Percentiles rank a stretch among this genome's conserved stretches.
Evolutionary conservation across 495 filamentous ascomycete genomes (phyloP).

Genomic region (Pseudotulostoma volvatum): DNA sequence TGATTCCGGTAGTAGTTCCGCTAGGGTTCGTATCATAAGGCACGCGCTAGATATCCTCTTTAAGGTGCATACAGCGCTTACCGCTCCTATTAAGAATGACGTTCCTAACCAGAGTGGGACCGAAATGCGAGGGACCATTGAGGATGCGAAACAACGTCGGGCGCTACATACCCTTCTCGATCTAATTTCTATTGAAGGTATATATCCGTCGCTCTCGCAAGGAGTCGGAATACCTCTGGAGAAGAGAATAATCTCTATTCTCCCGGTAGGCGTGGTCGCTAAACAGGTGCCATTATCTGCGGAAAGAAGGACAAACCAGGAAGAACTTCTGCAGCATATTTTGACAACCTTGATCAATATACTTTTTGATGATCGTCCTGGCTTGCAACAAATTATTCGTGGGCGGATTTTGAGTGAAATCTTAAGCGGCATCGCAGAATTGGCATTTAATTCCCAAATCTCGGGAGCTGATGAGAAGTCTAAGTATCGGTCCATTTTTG

Average conservation of each 20-base stretch:
- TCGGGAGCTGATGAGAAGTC: slow-evolving; percentile 6
- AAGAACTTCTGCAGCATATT: slow-evolving; percentile 17
- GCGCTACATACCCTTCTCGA: slow-evolving; percentile 35
- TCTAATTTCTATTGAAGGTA: slow-evolving; percentile 37
- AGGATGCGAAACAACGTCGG: slow-evolving; percentile 31
- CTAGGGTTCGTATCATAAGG: slow-evolving; percentile 16
- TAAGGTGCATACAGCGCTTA: slow-evolving; percentile 24
- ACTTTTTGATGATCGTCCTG: slow-evolving; percentile 16
- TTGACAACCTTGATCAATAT: slow-evolving; percentile 16
- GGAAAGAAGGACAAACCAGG: slow-evolving; percentile 14
- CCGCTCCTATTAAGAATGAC: slow-evolving; percentile 10
- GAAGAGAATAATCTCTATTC: slow-evolving; percentile 33
- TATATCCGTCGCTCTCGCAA: slow-evolving; percentile 37
- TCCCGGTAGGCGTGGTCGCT: slow-evolving; percentile 30
- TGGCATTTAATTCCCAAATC: slow-evolving; percentile 25
- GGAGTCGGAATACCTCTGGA: slow-evolving; percentile 40
- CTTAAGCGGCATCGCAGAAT: slow-evolving; percentile 24
- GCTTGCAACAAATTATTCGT: slow-evolving; percentile 26
- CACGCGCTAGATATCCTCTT: slow-evolving; percentile 23
- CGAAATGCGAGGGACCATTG: slow-evolving; percentile 10
- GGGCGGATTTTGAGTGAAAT: slow-evolving; percentile 30
- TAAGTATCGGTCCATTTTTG: slow-evolving; percentile 16
- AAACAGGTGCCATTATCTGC: slow-evolving; percentile 13
- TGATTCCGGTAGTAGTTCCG: slow-evolving; percentile 3
- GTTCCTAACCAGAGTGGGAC: not conserved